Evolutionary conservation across 2,329 filamentous ascomycete species (phyloP), one percentile per base, ranked within the genome.

Genomic region (Magnaporthiopsis poae): DNA sequence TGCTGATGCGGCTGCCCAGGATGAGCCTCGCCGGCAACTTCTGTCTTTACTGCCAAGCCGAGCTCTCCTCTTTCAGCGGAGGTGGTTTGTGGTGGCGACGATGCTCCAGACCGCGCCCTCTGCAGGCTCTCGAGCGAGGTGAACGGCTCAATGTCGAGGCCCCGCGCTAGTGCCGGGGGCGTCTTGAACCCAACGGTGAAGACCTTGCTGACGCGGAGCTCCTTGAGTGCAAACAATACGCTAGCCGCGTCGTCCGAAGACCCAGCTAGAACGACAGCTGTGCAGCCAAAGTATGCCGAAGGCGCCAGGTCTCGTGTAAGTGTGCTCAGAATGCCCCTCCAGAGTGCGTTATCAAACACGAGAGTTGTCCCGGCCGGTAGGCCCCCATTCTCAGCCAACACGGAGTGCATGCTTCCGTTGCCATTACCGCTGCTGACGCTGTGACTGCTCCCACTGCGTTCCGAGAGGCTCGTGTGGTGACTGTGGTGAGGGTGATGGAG

Each of bases 101-200:
- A 71, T 2, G 72, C 69, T 9, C 79, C 77, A 5, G 78, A 81
- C 3, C 83, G 81, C 0, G 80, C 84, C 18, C 80, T 76, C 68
- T 85, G 83, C 21, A 86, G 76, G 63, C 82, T 84, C 71, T 92
- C 88, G 60, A 95, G 83, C 67, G 86, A 87, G 76, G 92, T 90
- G 70, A 95, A 90, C 7, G 90, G 90, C 72, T 95, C 91, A 66
- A 95, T 86, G 0, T 86, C 85, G 39, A 92, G 83, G 59, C 88
- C 87, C 2, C 81, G 80, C 4, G 87, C 85, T n/a, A 92, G 80
- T 0, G 85, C 71, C 72, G 83, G 73, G 69, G 86, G 77, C 69
- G 85, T 88, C 72, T 86, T 87, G 79, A 96, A 95, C 0, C 91
- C 91, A 61, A 94, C 90, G 0, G 91, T 94, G 76, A 93, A 93